These are phyloP conservation scores for Cladosporium halotolerans DNA, from an alignment of 2,329 filamentous ascomycete genomes.

Conservation along the genomic window DNA sequence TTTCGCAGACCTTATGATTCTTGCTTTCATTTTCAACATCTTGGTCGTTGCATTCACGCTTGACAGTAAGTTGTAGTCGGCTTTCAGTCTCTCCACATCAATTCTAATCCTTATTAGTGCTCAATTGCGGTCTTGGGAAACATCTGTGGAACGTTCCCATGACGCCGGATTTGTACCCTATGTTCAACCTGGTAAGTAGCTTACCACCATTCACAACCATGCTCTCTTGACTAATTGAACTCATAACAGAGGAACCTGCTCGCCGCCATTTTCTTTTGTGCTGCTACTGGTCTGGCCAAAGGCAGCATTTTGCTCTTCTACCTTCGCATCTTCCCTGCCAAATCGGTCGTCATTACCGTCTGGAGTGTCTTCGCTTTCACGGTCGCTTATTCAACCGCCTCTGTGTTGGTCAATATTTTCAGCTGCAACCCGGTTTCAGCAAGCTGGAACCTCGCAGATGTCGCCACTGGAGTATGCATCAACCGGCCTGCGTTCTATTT, in stretches of 20 bases:
- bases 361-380: conserved; percentile 5
- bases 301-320: conserved; percentile 9
- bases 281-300: conserved; percentile 7
- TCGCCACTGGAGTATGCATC: background rate
- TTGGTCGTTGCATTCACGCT: background rate
- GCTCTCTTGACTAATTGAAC: background rate
- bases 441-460: background rate
- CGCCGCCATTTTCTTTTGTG: conserved; percentile 6
- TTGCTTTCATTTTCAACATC: conserved; percentile 2
- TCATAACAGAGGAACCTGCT: background rate
- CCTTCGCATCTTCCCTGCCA: conserved; percentile 2
- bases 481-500: conserved; percentile 7
- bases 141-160: conserved; percentile 8
- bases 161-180: background rate
- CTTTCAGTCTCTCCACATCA: background rate
- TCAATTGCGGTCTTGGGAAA: conserved; percentile 4
- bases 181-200: conserved; percentile 1
- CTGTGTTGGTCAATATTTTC: conserved; percentile 7
- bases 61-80: conserved; percentile 2
- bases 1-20: conserved; percentile 3
- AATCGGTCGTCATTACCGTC: background rate
- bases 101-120: background rate
- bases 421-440: conserved; percentile 7
- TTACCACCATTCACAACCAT: background rate
- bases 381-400: conserved; percentile 3